Evolutionary conservation across 495 filamentous ascomycete species (phyloP), one percentile per base, ranked within the genome.

Genomic region (Hypoxylon fuscum): DNA sequence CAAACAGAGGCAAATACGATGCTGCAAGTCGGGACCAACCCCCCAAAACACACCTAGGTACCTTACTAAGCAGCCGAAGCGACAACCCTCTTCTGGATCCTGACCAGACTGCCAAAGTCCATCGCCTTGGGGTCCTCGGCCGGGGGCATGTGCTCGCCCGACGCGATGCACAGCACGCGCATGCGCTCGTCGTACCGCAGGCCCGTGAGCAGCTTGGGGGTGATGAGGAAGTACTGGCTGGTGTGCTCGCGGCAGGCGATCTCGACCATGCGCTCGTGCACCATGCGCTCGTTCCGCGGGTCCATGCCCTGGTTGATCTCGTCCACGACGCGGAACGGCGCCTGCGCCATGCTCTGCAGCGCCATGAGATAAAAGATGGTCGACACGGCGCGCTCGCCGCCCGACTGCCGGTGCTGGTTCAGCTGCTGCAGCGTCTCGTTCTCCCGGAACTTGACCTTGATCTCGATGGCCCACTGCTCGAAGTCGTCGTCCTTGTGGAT

Each of bases 281-380:
- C 96, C 83, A 97, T 93, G 38, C 95, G 87, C 77, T 98, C 95
- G 75, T 98, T 98, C 40, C 96, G 86, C 18, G 96, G 94, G 75
- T 98, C 95, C 95, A 98, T 98, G 59, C 95, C 95, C 78, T 98
- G 95, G 68, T 98, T 98, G 78, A 98, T 98, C 76, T 98, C 95
- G 77, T 98, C 95, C 51, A 99, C 95, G 35, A 98, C 95, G 50
- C 95, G 93, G 87, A 99, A 99, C n/a, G 95, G 95, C 1, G 92
- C 90, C 62, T 91, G 91, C 2, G 95, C 93, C 64, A 98, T 87
- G 14, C 90, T 90, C 73, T 99, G 95, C 7, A 99, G 84, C 1
- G 96, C 91, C 94, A 99, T 98, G 59, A 99, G 91, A 75, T 97
- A 99, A 83, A 97, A 99, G 71, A 99, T 96, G 1, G 95, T 99